Percentiles rank a stretch among this genome's conserved stretches.
phyloP scores from a whole-genome alignment of 2,329 filamentous ascomycete species.

The Calonectria multiphialidica region DNA sequence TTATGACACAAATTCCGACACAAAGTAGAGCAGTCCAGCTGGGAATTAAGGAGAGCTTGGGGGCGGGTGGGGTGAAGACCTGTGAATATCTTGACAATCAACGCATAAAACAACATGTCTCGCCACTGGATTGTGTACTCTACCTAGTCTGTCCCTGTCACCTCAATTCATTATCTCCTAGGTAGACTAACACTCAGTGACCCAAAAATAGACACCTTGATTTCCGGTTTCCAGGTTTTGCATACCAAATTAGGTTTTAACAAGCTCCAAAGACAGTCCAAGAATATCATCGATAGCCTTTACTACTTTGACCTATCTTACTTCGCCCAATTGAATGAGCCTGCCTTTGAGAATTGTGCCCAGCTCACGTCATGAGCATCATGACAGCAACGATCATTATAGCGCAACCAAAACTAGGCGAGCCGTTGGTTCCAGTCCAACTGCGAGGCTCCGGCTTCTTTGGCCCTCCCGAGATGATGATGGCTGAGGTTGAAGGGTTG shows the following conservation, averaged over 20 bases:
- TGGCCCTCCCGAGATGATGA: conserved; percentile 48
- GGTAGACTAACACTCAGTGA: conserved; percentile 34
- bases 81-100: neutral
- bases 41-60: neutral
- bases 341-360: neutral
- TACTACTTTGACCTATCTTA: neutral
- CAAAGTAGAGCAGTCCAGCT: too few relatives aligned
- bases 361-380: conserved; percentile 48
- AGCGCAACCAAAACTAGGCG: conserved; percentile 49
- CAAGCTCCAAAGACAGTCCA: conserved; percentile 30
- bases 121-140: conserved; percentile 10
- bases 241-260: conserved; percentile 36
- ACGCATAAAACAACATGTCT: neutral
- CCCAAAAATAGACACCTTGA: conserved; percentile 36
- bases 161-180: conserved; percentile 34
- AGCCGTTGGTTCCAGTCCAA: conserved; percentile 44
- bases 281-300: neutral
- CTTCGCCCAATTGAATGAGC: neutral
- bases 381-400: conserved; percentile 52
- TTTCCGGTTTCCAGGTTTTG: conserved; percentile 40
- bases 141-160: conserved; percentile 24
- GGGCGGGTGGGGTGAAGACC: neutral
- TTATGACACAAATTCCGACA: neutral
- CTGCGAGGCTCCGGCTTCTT: conserved; percentile 48
- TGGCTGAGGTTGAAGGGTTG: conserved; percentile 39